These are phyloP conservation scores for Tricholoma sp. DNA, from an alignment of 768 basidiomycete species.

Conservation along the genomic window DNA sequence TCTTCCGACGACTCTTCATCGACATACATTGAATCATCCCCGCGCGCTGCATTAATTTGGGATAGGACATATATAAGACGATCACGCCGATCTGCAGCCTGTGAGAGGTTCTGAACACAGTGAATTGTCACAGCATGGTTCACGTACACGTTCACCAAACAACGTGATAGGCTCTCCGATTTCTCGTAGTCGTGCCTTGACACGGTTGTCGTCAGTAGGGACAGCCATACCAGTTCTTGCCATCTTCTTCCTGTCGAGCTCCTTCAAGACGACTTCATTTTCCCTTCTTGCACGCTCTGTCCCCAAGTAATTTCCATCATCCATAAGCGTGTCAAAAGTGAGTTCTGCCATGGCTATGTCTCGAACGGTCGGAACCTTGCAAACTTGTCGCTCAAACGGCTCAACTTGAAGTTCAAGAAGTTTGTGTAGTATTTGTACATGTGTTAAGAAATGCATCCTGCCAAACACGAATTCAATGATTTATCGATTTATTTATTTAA, in stretches of 20 bases:
- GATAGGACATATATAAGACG: constrained; percentile 93
- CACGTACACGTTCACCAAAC: constrained; percentile 94
- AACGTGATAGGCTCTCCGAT: constrained; percentile 96
- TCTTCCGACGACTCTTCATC: constrained; percentile 66
- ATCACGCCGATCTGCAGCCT: constrained; percentile 96
- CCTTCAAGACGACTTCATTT: constrained; percentile 86
- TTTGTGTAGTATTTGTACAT: neutral
- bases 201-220: constrained; percentile 94
- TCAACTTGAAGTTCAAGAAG: neutral
- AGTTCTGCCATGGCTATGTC: constrained; percentile 59
- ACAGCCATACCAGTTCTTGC: constrained; percentile 83
- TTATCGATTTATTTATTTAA: neutral
- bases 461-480: neutral
- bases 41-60: constrained; percentile 86
- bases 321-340: constrained; percentile 68
- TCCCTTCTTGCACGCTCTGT: constrained; percentile 72
- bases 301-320: constrained; percentile 73
- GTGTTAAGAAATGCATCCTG: neutral
- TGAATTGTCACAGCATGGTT: neutral
- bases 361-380: neutral
- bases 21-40: constrained; percentile 73
- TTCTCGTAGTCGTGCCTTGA: constrained; percentile 84
- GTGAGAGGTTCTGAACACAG: constrained; percentile 14
- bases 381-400: too few species aligned
- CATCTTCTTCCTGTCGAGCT: constrained; percentile 97